Conservation (phyloP, 1,284 basidiomycete genomes). For the Pulveroboletus sp. region DNA sequence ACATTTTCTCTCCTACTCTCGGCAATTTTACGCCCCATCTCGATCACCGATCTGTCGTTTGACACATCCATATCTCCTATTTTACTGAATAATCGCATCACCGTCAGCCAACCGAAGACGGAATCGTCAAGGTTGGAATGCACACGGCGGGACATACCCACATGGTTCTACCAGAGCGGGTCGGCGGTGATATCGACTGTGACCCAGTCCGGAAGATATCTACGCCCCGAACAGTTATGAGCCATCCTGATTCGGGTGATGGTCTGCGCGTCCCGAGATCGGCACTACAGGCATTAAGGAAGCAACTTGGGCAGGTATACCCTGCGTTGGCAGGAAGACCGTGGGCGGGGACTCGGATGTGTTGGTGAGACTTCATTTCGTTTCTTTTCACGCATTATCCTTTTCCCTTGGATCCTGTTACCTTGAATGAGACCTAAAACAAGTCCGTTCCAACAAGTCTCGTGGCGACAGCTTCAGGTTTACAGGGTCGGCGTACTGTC, state of each 20-base stretch:
- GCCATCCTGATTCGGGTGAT: constrained; percentile 47
- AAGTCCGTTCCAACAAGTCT: not conserved
- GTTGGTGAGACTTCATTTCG: constrained; percentile 60
- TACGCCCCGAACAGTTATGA: constrained; percentile 62
- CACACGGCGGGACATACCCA: constrained; percentile 69
- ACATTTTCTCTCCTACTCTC: not conserved
- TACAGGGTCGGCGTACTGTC: not conserved
- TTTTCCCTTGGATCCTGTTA: not conserved
- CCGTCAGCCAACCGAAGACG: constrained; percentile 64
- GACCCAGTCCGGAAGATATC: constrained; percentile 46
- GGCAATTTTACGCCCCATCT: not conserved
- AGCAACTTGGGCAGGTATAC: constrained; percentile 58
- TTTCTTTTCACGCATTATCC: not conserved
- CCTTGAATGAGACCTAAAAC: not conserved
- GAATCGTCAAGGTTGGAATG: constrained; percentile 74
- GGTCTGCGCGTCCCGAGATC: constrained; percentile 66
- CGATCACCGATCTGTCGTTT: not conserved
- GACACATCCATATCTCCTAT: not conserved
- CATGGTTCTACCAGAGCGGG: constrained; percentile 26
- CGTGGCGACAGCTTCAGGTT: not conserved
- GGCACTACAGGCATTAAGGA: constrained; percentile 52
- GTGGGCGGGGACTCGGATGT: constrained; percentile 71
- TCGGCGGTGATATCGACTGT: not conserved
- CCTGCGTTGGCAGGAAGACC: constrained; percentile 72
- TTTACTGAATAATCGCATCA: constrained; percentile 1